phyloP scores from a whole-genome alignment of 1,139 yeast species.

The Saccharomyces uvarum region DNA sequence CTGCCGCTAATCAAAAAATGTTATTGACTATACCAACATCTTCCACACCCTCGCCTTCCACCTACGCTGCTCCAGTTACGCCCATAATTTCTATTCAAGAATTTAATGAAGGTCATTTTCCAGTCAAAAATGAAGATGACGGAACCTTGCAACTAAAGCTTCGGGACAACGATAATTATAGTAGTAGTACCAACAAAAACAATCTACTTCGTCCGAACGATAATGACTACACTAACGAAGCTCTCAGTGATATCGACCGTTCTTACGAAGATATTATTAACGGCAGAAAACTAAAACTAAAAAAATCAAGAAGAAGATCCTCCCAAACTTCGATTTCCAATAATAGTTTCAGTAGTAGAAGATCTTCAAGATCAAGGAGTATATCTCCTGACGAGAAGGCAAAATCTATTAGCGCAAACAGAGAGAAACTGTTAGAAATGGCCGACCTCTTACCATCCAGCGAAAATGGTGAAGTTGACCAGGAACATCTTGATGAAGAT shows the following conservation, averaged over 20 bases:
- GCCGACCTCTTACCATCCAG: conserved; percentile 34
- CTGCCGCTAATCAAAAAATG: background rate
- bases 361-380: conserved; percentile 15
- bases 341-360: conserved; percentile 6
- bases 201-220: conserved; percentile 6
- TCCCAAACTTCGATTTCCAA: conserved; percentile 8
- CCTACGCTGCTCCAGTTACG: conserved; percentile 9
- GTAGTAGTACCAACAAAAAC: conserved; percentile 1
- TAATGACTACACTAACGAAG: background rate
- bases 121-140: conserved; percentile 6
- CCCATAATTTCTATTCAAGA: conserved; percentile 26
- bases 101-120: conserved; percentile 10
- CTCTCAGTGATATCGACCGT: conserved; percentile 8
- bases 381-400: conserved; percentile 30
- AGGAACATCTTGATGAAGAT: background rate
- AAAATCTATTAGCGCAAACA: conserved; percentile 33
- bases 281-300: conserved; percentile 17
- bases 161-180: background rate
- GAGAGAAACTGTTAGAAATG: conserved; percentile 58
- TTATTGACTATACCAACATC: background rate
- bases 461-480: conserved; percentile 1
- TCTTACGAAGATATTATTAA: conserved; percentile 23
- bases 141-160: background rate
- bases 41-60: conserved; percentile 3
- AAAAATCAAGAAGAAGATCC: conserved; percentile 17